These are phyloP conservation scores for Aspergillus terreus DNA, from an alignment of 2,329 filamentous ascomycete species.

Conservation along the genomic window DNA sequence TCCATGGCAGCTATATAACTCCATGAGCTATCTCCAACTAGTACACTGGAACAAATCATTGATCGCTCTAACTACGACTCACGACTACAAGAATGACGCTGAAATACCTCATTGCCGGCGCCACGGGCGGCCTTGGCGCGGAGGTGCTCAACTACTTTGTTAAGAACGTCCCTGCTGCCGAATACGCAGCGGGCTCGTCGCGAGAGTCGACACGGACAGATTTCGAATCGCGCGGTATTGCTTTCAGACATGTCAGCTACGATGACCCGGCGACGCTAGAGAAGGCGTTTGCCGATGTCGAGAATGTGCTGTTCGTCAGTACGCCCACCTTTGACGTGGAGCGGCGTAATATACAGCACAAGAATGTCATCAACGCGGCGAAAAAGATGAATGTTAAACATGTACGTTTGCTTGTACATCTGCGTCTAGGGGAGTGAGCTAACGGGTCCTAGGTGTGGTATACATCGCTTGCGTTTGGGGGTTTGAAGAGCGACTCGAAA, in stretches of 20 bases:
- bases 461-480: conserved; percentile 57
- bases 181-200: conserved; percentile 50
- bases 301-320: conserved; percentile 57
- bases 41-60: too few species aligned
- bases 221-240: conserved; percentile 43
- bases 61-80: too few species aligned
- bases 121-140: conserved; percentile 35
- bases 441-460: conserved; percentile 46
- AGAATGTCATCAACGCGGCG: conserved; percentile 53
- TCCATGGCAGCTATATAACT: too few species aligned
- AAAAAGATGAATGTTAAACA: conserved; percentile 49
- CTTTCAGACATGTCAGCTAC: conserved; percentile 52
- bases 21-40: too few species aligned
- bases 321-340: conserved; percentile 49
- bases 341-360: conserved; percentile 46
- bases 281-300: conserved; percentile 48
- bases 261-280: conserved; percentile 46
- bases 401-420: conserved; percentile 26
- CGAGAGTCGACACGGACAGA: conserved; percentile 38
- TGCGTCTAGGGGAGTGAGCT: neutral
- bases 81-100: conserved; percentile 20
- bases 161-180: conserved; percentile 36
- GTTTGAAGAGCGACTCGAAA: conserved; percentile 34
- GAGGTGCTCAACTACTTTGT: conserved; percentile 31
- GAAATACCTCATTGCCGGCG: conserved; percentile 38